Percentiles rank a stretch among this genome's conserved stretches.
Conservation (phyloP, 371 early-diverging fungal species). For the Mortierella sp. region DNA sequence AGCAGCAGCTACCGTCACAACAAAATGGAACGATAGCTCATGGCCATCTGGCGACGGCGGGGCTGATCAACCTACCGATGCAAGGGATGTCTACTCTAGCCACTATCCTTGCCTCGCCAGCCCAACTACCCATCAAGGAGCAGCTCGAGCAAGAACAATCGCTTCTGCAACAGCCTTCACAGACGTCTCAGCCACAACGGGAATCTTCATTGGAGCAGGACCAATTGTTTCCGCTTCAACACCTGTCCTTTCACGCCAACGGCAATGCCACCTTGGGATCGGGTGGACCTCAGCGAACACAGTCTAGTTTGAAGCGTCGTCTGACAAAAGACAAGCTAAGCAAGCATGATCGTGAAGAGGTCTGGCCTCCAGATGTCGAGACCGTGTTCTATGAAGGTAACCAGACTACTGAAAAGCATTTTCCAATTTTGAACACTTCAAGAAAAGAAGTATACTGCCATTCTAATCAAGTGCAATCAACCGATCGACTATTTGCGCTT, state of each 20-base stretch:
- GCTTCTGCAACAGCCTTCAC: background rate
- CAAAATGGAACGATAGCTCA: conserved; percentile 12
- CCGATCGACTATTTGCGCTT: background rate
- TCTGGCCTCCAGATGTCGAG: conserved; percentile 45
- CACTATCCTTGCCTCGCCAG: background rate
- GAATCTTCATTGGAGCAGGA: background rate
- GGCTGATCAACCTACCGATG: conserved; percentile 32
- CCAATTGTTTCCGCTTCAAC: background rate
- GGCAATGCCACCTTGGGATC: background rate
- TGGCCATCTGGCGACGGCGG: conserved; percentile 37
- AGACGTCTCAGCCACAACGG: background rate
- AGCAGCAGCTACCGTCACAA: background rate
- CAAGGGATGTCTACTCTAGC: conserved; percentile 10
- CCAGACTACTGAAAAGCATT: too few species aligned
- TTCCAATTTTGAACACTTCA: too few species aligned
- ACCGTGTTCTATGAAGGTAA: conserved; percentile 45
- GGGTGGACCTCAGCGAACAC: conserved; percentile 21
- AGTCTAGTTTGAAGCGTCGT: conserved; percentile 31
- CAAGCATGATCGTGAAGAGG: conserved; percentile 40
- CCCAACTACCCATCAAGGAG: background rate
- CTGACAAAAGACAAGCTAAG: conserved; percentile 29
- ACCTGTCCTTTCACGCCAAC: background rate
- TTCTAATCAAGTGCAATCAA: too few species aligned
- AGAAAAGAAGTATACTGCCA: too few species aligned
- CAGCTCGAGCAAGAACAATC: conserved; percentile 3